phyloP scores from a whole-genome alignment of 768 basidiomycete species.

The Coprinellus micaceus region DNA sequence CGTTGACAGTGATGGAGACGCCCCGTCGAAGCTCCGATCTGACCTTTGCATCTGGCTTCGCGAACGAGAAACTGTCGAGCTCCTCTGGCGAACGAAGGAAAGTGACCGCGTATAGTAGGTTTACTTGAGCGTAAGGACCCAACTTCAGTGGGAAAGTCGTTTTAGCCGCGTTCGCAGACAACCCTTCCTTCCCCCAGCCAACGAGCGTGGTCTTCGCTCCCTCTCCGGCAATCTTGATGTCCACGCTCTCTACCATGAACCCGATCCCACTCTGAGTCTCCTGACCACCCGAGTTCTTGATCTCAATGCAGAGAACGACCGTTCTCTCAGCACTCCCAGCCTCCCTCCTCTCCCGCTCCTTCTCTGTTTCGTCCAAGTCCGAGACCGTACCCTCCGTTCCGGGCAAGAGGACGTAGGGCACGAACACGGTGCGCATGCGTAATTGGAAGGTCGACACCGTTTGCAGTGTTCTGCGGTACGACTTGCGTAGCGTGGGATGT shows the following conservation, averaged over 20 bases:
- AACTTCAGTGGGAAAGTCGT: constrained; percentile 68
- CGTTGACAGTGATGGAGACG: constrained; percentile 76
- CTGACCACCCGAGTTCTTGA: constrained; percentile 77
- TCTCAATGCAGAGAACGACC: constrained; percentile 85
- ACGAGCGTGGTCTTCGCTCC: constrained; percentile 48
- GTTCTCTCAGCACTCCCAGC: constrained; percentile 78
- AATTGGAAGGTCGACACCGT: constrained; percentile 84
- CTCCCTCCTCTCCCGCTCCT: constrained; percentile 55
- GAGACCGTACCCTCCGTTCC: constrained; percentile 27
- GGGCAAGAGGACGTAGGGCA: constrained; percentile 76
- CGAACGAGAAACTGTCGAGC: constrained; percentile 39
- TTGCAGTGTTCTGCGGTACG: constrained; percentile 74
- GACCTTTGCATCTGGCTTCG: constrained; percentile 21
- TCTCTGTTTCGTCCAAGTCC: constrained; percentile 38
- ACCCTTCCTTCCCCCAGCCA: constrained; percentile 56
- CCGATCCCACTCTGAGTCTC: constrained; percentile 39
- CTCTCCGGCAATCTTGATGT: constrained; percentile 70
- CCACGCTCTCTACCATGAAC: constrained; percentile 73
- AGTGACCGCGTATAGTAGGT: constrained; percentile 85
- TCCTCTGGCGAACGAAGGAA: constrained; percentile 68
- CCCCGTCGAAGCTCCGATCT: constrained; percentile 61
- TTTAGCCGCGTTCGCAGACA: constrained; percentile 36
- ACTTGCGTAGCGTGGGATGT: constrained; percentile 76
- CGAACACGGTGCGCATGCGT: constrained; percentile 91
- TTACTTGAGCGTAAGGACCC: constrained; percentile 76